phyloP scores from a whole-genome alignment of 768 basidiomycete genomes.

The Panellus pusillus region DNA sequence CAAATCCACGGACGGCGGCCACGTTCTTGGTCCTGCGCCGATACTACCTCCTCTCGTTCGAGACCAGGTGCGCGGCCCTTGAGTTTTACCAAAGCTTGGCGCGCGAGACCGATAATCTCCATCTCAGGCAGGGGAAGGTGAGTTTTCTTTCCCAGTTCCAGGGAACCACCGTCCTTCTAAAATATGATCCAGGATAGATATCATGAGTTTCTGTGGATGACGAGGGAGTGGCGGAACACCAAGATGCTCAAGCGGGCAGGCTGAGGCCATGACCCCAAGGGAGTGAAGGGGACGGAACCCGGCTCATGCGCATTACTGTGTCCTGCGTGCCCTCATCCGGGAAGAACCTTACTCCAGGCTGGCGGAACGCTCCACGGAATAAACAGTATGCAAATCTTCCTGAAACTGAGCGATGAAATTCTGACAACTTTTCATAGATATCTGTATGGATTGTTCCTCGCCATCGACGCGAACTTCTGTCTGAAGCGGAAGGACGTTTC shows the following conservation, averaged over 20 bases:
- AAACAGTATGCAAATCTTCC: not conserved
- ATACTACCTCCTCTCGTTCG: constrained; percentile 10
- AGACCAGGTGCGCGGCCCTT: constrained; percentile 6
- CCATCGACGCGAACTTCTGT: constrained; percentile 30
- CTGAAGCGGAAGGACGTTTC: constrained; percentile 27
- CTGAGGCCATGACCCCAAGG: constrained; percentile 18
- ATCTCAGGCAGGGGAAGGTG: not conserved
- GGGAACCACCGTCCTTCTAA: too few relatives aligned
- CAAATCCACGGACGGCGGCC: constrained; percentile 6
- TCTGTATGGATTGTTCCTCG: constrained; percentile 23
- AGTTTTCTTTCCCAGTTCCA: too few relatives aligned
- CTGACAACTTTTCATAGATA: constrained; percentile 15
- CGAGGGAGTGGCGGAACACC: constrained; percentile 19
- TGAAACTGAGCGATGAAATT: too few relatives aligned
- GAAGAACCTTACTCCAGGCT: constrained; percentile 25
- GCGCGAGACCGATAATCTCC: constrained; percentile 7
- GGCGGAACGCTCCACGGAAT: constrained; percentile 13
- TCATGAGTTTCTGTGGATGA: constrained; percentile 14
- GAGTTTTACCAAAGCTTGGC: constrained; percentile 22
- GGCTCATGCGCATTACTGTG: constrained; percentile 26
- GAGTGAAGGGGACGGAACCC: constrained; percentile 14
- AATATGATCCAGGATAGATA: constrained; percentile 18
- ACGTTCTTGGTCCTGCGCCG: constrained; percentile 6
- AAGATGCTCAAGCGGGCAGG: constrained; percentile 22
- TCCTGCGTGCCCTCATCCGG: constrained; percentile 29